Conservation (phyloP, 1,284 basidiomycete genomes). For the Ustilago vetiveriae region DNA sequence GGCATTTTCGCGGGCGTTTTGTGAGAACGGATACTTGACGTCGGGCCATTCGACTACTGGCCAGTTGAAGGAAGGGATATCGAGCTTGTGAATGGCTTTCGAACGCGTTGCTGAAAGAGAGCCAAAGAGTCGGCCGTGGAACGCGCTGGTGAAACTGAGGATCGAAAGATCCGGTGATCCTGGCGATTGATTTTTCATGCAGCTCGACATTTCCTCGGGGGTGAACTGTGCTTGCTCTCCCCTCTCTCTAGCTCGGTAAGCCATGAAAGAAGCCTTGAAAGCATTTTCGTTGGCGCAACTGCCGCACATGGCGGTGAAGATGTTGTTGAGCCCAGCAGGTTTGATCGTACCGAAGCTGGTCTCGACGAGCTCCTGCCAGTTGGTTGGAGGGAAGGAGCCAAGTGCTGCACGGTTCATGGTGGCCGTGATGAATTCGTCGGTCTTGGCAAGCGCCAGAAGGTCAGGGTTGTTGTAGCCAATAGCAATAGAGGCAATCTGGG, state of each 20-base stretch:
- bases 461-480: conserved; percentile 71
- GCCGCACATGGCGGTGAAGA: conserved; percentile 68
- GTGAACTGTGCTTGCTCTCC: conserved; percentile 55
- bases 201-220: conserved; percentile 64
- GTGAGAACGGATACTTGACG: conserved; percentile 71
- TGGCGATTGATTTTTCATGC: conserved; percentile 71
- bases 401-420: conserved; percentile 71
- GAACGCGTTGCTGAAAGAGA: conserved; percentile 70
- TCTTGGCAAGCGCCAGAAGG: conserved; percentile 62
- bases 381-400: conserved; percentile 71
- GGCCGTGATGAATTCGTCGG: conserved; percentile 68
- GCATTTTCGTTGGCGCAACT: conserved; percentile 69
- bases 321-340: conserved; percentile 70
- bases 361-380: conserved; percentile 70
- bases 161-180: conserved; percentile 71
- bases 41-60: conserved; percentile 71
- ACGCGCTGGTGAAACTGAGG: conserved; percentile 71
- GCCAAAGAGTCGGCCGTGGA: conserved; percentile 60
- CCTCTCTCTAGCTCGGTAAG: conserved; percentile 68
- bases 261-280: conserved; percentile 72
- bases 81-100: conserved; percentile 71
- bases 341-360: conserved; percentile 70
- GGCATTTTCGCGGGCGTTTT: conserved; percentile 68
- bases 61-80: conserved; percentile 73
- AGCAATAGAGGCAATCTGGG: conserved; percentile 69